phyloP scores from a whole-genome alignment of 2,329 filamentous ascomycete genomes.

The Pseudogymnoascus sp. region DNA sequence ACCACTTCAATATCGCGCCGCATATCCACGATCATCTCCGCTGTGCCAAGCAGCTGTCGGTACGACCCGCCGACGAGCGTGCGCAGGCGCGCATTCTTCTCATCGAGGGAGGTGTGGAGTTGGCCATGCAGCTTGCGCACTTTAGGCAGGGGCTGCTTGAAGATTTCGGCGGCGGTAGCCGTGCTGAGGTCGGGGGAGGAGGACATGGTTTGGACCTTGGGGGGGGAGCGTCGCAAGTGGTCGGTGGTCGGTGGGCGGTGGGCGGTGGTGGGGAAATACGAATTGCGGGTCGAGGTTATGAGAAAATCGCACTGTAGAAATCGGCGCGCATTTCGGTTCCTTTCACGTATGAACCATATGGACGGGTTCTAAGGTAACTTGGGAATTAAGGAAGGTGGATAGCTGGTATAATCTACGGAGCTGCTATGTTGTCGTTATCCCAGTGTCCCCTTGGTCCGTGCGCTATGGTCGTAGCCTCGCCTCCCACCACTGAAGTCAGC shows the following conservation, averaged over 20 bases:
- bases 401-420: neutral
- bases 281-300: neutral
- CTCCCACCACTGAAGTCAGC: neutral
- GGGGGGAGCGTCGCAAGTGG: neutral
- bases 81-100: constrained; percentile 53
- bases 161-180: constrained; percentile 29
- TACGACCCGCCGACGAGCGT: constrained; percentile 63
- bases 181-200: constrained; percentile 45
- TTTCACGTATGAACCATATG: constrained; percentile 3
- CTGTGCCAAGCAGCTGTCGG: constrained; percentile 81
- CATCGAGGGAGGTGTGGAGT: constrained; percentile 51
- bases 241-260: neutral
- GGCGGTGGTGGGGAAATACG: neutral
- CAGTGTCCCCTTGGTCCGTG: neutral
- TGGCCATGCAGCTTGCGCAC: constrained; percentile 55
- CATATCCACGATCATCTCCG: constrained; percentile 91
- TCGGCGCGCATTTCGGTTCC: neutral
- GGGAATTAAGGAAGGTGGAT: neutral
- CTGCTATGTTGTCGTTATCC: constrained; percentile 3
- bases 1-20: constrained; percentile 66
- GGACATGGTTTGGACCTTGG: constrained; percentile 15
- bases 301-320: neutral
- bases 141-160: constrained; percentile 50
- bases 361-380: neutral
- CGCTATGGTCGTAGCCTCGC: neutral